Evolutionary conservation across 2,329 filamentous ascomycete genomes (phyloP).

Genomic region (Fusarium sp.): DNA sequence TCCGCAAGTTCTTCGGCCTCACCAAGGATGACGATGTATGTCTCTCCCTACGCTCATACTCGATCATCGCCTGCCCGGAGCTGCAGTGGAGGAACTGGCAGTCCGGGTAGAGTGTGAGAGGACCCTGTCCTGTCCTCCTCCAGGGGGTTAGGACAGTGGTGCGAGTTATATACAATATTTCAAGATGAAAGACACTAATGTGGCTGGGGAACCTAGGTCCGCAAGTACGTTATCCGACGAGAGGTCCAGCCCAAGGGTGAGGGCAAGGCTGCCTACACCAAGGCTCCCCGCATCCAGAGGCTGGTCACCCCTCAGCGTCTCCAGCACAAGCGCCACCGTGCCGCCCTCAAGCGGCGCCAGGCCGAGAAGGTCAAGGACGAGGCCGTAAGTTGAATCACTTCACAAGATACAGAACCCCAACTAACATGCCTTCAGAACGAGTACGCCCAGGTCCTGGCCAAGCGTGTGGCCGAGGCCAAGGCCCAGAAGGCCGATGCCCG

Average conservation of each 20-base stretch:
- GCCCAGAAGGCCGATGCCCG: constrained; percentile 90
- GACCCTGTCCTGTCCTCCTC: constrained; percentile 40
- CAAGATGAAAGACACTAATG: constrained; percentile 53
- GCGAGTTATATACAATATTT: constrained; percentile 38
- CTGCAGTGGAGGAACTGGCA: constrained; percentile 59
- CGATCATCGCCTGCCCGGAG: constrained; percentile 78
- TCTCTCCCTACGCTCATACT: constrained; percentile 67
- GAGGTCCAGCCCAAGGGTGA: constrained; percentile 97
- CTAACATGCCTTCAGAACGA: constrained; percentile 76
- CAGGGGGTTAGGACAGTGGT: constrained; percentile 28
- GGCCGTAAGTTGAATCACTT: constrained; percentile 76
- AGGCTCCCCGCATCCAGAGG: constrained; percentile 99
- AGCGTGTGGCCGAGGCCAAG: constrained; percentile 98
- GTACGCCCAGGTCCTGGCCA: constrained; percentile 95
- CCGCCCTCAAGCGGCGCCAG: constrained; percentile 98
- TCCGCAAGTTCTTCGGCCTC: constrained; percentile 99
- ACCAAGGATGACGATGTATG: constrained; percentile 99
- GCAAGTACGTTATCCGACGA: constrained; percentile 99
- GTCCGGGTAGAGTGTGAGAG: constrained; percentile 72
- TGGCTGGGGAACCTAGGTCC: constrained; percentile 72
- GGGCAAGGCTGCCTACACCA: constrained; percentile 98
- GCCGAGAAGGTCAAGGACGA: constrained; percentile 98
- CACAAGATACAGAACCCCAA: rapidly evolving
- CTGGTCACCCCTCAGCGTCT: constrained; percentile 99
- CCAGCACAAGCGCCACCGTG: constrained; percentile 99